Conservation (phyloP, 306 rosid genomes). For the Sicyos baderoa region DNA sequence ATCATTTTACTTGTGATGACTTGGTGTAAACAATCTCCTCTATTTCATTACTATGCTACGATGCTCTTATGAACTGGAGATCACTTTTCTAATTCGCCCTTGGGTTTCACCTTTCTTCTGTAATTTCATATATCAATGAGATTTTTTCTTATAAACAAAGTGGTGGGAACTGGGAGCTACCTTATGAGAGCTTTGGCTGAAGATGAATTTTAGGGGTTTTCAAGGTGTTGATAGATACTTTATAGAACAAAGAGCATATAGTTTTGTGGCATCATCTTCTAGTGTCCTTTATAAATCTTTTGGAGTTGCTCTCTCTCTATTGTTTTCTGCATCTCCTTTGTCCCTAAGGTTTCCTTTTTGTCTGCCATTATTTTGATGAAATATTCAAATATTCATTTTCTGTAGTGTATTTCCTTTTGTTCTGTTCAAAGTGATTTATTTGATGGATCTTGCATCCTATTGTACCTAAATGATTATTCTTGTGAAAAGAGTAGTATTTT, state of each 20-base stretch:
- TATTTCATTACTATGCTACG: no score
- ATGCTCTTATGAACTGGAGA: no score
- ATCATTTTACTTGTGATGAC: no score
- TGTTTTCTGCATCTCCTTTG: not conserved
- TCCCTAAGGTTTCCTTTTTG: not conserved
- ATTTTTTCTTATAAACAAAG: no score
- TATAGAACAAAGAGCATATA: not conserved
- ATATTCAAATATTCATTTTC: not conserved
- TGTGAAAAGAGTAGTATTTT: not conserved
- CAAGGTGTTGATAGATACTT: not conserved
- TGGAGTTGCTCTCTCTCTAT: not conserved
- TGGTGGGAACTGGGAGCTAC: not conserved
- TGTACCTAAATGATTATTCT: not conserved
- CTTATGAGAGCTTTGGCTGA: not conserved
- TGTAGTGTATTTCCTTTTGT: not conserved
- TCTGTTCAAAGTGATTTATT: not conserved
- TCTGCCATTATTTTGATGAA: not conserved
- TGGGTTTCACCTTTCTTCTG: no score
- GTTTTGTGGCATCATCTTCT: not conserved
- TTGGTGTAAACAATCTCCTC: no score
- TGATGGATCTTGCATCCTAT: not conserved
- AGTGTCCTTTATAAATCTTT: not conserved
- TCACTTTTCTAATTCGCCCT: no score
- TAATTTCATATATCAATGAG: no score
- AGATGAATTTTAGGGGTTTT: not conserved